Conservation (phyloP, 192 early-diverging fungal species). For the Podila horticola region DNA sequence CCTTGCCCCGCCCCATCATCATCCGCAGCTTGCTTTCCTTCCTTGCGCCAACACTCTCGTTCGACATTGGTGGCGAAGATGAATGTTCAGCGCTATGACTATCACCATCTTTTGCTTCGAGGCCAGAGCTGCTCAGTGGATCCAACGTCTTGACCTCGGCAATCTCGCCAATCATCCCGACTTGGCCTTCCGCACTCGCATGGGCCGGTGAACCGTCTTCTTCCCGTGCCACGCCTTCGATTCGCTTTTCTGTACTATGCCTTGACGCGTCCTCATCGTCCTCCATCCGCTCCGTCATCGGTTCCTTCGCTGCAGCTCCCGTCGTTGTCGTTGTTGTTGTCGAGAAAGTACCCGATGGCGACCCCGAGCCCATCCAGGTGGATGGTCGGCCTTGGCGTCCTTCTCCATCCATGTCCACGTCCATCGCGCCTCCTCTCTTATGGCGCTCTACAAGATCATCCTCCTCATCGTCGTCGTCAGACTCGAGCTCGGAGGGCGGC, state of each 20-base stretch:
- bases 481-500: slow-evolving; percentile 4
- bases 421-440: background rate
- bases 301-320: background rate
- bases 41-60: background rate
- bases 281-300: background rate
- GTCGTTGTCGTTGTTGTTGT: background rate
- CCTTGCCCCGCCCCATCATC: slow-evolving; percentile 13
- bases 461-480: slow-evolving; percentile 14
- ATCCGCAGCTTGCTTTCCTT: slow-evolving; percentile 19
- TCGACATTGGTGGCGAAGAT: too few species aligned
- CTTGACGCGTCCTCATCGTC: background rate
- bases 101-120: too few species aligned
- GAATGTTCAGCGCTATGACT: too few species aligned
- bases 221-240: too few species aligned
- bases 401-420: background rate
- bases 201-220: background rate
- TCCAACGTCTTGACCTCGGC: background rate
- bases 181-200: background rate
- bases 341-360: background rate
- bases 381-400: background rate
- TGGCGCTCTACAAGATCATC: slow-evolving; percentile 2
- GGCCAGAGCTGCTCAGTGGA: background rate
- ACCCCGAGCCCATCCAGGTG: too few species aligned
- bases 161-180: slow-evolving; percentile 1
- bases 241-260: background rate